Evolutionary conservation across 140 eudicot genomes (phyloP).

Genomic region (Flaveria floridana): DNA sequence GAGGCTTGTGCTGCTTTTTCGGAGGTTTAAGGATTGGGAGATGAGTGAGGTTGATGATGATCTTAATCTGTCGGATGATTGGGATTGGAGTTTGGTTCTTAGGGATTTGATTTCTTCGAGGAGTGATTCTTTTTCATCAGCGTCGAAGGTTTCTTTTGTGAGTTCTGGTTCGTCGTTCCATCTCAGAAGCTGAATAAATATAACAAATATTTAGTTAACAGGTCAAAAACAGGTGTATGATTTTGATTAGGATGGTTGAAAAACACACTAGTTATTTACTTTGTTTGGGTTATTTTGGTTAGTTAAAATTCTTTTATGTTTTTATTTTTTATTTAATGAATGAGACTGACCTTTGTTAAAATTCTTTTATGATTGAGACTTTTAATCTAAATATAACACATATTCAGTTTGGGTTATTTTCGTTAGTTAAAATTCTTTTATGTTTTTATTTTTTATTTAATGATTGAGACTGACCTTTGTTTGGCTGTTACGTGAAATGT

Average conservation of each 20-base stretch:
- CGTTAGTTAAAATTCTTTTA: too few species aligned
- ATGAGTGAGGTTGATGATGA: slow-evolving; percentile 55
- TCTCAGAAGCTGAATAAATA: slow-evolving; percentile 48
- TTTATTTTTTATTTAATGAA: background rate
- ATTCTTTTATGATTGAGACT: too few species aligned
- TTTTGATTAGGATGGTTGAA: too few species aligned
- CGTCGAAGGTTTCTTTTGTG: slow-evolving; percentile 47
- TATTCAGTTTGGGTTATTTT: too few species aligned
- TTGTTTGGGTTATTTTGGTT: too few species aligned
- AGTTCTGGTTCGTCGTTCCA: slow-evolving; percentile 53
- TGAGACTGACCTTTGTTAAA: slow-evolving; percentile 39
- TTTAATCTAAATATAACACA: too few species aligned
- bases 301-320: too few species aligned
- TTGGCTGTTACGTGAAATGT: slow-evolving; percentile 28
- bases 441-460: background rate
- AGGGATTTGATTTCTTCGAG: slow-evolving; percentile 65
- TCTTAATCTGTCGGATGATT: slow-evolving; percentile 47
- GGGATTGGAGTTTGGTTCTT: slow-evolving; percentile 58
- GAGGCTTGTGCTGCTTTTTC: slow-evolving; percentile 57
- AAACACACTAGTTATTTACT: too few species aligned
- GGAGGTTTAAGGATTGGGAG: slow-evolving; percentile 67
- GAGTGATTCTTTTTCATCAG: slow-evolving; percentile 68
- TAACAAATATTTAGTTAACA: background rate
- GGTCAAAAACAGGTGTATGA: too few species aligned
- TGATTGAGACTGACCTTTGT: slow-evolving; percentile 41